Base-by-base conservation (phyloP, 2,329 filamentous ascomycete species). In the Monosporascus sp. region DNA sequence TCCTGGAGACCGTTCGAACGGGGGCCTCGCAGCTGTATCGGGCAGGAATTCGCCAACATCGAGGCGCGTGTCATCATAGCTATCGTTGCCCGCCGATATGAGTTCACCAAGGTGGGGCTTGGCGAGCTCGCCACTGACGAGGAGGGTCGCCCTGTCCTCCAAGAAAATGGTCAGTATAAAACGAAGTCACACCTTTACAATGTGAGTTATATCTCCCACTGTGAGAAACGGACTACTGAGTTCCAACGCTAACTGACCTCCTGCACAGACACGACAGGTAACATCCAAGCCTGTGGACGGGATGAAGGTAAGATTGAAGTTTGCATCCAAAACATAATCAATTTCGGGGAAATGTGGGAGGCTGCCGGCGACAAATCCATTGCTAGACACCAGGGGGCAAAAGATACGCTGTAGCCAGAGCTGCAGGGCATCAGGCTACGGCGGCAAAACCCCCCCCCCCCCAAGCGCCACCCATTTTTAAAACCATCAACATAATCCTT, bases 1-100 rank as follows among this genome's bases (percentile, higher is more conserved):
- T 79, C 80, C 2, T 84, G 75, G 73, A 67, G 80, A 22, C 72
- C 78, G 1, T 83, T 83, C 58, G 77, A 79, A 58, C 72, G 75
- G 24, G 80, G 80, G 14, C 52, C 52, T n/a, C 40, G 52, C 17
- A 48, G 49, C 31, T 53, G 52, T 41, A 53, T 53, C 37, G 52
- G 52, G 11, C 48, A 53, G 48, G 52, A 53, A 38, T 46, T 53
- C 34, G 52, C 52, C n/a, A 53, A n/a, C 17, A 53, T 53, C 40
- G 47, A 53, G 19, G 16, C 37, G 11, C 52, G 52, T 7, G 31
- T 53, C 38, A 53, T 53, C 40, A 38, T 53, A 17, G 52, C 52
- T 24, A 36, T 34, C 20, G 47, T 53, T 16, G 48, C 31, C 7
- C 52, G 36, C 7, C 47, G 41, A 17, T 50, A 46, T 27, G 41